phyloP scores from a whole-genome alignment of 1,284 basidiomycete genomes.

The Pulveroboletus sp. region DNA sequence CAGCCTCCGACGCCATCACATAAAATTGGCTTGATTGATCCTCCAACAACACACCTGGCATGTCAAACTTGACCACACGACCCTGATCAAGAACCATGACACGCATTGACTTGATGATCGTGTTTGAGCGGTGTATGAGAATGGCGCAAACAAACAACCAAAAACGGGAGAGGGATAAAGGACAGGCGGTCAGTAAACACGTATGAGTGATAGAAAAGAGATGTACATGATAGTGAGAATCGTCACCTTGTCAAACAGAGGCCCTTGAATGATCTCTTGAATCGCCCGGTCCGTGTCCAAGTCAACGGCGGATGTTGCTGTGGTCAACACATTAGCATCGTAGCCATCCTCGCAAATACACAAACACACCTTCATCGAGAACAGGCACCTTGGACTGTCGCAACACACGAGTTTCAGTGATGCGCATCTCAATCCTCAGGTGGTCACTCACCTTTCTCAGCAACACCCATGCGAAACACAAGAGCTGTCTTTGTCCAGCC shows the following conservation, averaged over 20 bases:
- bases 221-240: slow-evolving; percentile 81
- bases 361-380: slow-evolving; percentile 73
- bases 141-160: too few relatives aligned
- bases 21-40: slow-evolving; percentile 24
- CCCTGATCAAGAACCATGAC: slow-evolving; percentile 85
- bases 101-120: slow-evolving; percentile 84
- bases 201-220: not conserved
- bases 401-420: not conserved
- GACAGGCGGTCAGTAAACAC: not conserved
- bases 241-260: slow-evolving; percentile 68
- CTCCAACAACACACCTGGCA: slow-evolving; percentile 23
- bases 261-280: slow-evolving; percentile 76
- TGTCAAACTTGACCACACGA: slow-evolving; percentile 37
- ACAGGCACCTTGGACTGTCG: slow-evolving; percentile 80
- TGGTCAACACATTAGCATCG: not conserved
- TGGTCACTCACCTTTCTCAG: slow-evolving; percentile 50
- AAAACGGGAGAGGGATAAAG: too few relatives aligned
- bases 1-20: slow-evolving; percentile 31
- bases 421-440: not conserved
- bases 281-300: slow-evolving; percentile 87
- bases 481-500: slow-evolving; percentile 80
- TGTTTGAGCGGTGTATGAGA: slow-evolving; percentile 80
- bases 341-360: not conserved
- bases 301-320: slow-evolving; percentile 82
- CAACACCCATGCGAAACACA: slow-evolving; percentile 81